phyloP scores from a whole-genome alignment of 108 stramenopile species.

The Seminavis robusta region DNA sequence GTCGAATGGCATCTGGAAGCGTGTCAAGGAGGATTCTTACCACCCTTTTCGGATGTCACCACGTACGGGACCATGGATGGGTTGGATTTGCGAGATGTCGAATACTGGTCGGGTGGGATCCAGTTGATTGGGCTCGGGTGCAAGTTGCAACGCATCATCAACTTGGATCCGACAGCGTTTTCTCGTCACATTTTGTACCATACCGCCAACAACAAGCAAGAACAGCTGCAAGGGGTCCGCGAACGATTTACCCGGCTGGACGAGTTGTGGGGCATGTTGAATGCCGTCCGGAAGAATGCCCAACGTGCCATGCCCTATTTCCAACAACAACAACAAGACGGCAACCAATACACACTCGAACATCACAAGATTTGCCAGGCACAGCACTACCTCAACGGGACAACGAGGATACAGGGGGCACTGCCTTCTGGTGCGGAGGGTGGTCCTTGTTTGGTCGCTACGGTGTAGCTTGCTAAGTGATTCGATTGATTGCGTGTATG shows the following conservation, averaged over 20 bases:
- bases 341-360: too few relatives aligned
- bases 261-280: slow-evolving; percentile 72
- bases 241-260: slow-evolving; percentile 51
- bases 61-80: slow-evolving; percentile 52
- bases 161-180: slow-evolving; percentile 69
- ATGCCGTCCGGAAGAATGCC: slow-evolving; percentile 60
- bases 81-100: slow-evolving; percentile 61
- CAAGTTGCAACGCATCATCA: slow-evolving; percentile 72
- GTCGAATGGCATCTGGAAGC: slow-evolving; percentile 42
- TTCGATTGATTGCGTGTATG: too few relatives aligned
- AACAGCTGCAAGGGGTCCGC: slow-evolving; percentile 18
- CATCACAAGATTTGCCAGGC: too few relatives aligned
- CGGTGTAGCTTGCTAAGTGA: too few relatives aligned
- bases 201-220: slow-evolving; percentile 80
- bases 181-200: slow-evolving; percentile 76
- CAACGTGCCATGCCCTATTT: slow-evolving; percentile 11
- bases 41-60: slow-evolving; percentile 58
- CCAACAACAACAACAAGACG: too few relatives aligned
- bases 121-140: slow-evolving; percentile 69
- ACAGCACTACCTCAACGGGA: too few relatives aligned
- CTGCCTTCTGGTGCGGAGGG: too few relatives aligned
- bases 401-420: too few relatives aligned
- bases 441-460: too few relatives aligned
- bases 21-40: slow-evolving; percentile 66
- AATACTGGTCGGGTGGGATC: slow-evolving; percentile 72